Base-by-base conservation (phyloP, 2,329 filamentous ascomycete genomes). In the Fusarium sambucinum region DNA sequence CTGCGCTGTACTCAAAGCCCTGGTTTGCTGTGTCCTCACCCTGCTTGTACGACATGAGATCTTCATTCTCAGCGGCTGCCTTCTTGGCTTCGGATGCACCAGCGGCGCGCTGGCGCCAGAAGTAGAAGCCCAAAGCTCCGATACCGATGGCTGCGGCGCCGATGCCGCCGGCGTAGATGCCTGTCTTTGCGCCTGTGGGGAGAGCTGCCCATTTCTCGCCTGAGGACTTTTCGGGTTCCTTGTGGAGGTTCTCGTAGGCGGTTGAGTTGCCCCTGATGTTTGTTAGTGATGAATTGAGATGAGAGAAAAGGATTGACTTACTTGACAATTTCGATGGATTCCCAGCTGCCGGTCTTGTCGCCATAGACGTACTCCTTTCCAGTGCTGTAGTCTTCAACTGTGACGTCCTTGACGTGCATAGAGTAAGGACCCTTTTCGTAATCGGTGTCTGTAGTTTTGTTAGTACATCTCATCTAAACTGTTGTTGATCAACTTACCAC, bases 351-450 rank as follows among this genome's bases (percentile, higher is more conserved):
- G 1, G 84, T 82, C 38, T 80, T 80, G 74, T 92, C 90, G 27
- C 83, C 82, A 72, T 87, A 94, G 45, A 84, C 78, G 75, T 94
- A 94, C 71, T 87, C 86, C 70, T 87, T 87, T 59, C 88, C 87
- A 50, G 83, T 86, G 74, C 86, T 87, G 79, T 86, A 87, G 70
- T 90, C 87, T 55, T 88, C 80, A 3, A 88, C 77, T 19, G 75
- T 76, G 14, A 82, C 82, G 30, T 84, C 87, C 82, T 92, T 87
- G 68, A 95, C 85, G 63, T 87, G 88, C 92, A 94, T 94, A 72
- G 84, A 89, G 81, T 87, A 95, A 1, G 92, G 92, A 0, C 83
- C 89, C 27, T 86, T 74, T 50, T 77, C 75, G 77, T 90, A 94
- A 76, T 93, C 84, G 41, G 90, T 92, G 53, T 81, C 66, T 69